phyloP scores from a whole-genome alignment of 495 filamentous ascomycete species.

The Talaromyces thailandensis region DNA sequence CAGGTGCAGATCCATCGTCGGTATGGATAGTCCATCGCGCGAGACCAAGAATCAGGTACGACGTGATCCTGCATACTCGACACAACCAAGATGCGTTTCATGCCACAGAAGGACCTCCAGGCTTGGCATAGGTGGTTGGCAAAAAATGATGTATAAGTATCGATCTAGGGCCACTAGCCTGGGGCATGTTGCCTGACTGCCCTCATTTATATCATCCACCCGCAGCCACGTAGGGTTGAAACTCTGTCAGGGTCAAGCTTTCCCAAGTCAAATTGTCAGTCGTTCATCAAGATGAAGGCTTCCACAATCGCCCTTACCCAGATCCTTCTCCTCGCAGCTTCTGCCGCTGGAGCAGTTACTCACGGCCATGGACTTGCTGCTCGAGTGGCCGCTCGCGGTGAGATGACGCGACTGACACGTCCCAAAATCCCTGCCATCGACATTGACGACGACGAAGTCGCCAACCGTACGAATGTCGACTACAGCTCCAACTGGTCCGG shows the following conservation, averaged over 20 bases:
- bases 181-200: not conserved
- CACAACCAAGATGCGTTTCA: not conserved
- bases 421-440: slow-evolving; percentile 19
- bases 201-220: not conserved
- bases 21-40: not conserved
- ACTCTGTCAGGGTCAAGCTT: not conserved
- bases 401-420: slow-evolving; percentile 13
- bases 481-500: slow-evolving; percentile 57
- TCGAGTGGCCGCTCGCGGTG: slow-evolving; percentile 7
- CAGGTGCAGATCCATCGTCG: not conserved
- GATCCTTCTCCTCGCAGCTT: slow-evolving; percentile 14
- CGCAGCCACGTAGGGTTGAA: not conserved
- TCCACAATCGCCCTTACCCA: not conserved
- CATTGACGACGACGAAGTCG: slow-evolving; percentile 8
- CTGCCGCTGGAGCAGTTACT: slow-evolving; percentile 18
- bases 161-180: not conserved
- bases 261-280: not conserved
- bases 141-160: slow-evolving; percentile 1
- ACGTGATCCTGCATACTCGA: not conserved
- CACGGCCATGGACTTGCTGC: slow-evolving; percentile 13
- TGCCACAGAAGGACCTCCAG: not conserved
- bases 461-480: slow-evolving; percentile 22
- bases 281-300: not conserved
- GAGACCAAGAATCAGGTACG: not conserved
- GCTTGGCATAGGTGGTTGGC: slow-evolving; percentile 1